Evolutionary conservation across 176 grass and related monocot genomes (phyloP), one percentile per base, ranked within the genome.

Genomic region (Thalia dealbata): DNA sequence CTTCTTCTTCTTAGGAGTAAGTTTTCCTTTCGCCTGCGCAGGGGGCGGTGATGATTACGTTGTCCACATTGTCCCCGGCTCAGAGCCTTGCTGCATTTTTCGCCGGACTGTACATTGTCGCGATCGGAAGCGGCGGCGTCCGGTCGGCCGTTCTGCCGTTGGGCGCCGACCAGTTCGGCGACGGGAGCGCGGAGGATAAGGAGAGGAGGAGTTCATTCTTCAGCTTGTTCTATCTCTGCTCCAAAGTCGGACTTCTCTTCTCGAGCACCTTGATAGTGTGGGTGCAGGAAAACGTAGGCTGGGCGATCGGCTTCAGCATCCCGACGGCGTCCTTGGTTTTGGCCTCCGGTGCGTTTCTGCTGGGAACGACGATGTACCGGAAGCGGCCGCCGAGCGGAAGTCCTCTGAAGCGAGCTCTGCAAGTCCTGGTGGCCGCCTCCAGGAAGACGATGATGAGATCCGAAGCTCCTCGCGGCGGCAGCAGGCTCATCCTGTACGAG

Each of bases 251-350:
- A 1, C 7, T 21, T 12, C 66, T 69, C 19, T 2, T 69, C 22
- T 43, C 66, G 22, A 44, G 66, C 7, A 69, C 42, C 43, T 21
- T 69, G 66, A 69, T 69, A n/a, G 66, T 69, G 32, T 69, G 66
- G 66, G 8, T 69, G 13, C 66, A 69, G 32, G 66, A 69, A 69
- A 69, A 69, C 16, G 32, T 69, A 44, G 22, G 22, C 35, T 69
- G 66, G 66, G 19, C 66, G 22, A 16, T 69, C 0, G 66, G 35
- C 66, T 69, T 69, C 14, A 32, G 66, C 14, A 44, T 69, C 66
- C 22, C 66, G 6, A 22, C 66, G 6, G 18, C 43, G 38, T 69
- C 35, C 66, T 2, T 69, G 21, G 66, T 32, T 44, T 29, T 69
- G 12, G 66, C 66, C 21, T 69, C 45, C 8, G 30, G 16, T 69